Evolutionary conservation across 2,329 filamentous ascomycete species (phyloP).

Genomic region (Pleomassaria siparia): DNA sequence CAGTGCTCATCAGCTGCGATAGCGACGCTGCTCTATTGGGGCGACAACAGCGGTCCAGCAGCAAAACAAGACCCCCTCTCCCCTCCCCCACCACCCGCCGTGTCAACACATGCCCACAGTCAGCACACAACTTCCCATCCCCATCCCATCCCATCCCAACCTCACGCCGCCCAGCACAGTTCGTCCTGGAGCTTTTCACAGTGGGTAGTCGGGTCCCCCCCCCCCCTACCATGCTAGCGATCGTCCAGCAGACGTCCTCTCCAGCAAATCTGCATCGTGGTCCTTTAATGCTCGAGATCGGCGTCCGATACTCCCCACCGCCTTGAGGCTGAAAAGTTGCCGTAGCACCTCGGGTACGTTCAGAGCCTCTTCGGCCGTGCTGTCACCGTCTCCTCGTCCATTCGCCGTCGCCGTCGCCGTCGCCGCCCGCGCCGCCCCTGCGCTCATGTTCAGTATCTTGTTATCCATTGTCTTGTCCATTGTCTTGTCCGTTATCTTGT

Average conservation of each 20-base stretch:
- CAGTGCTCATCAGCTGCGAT: neutral
- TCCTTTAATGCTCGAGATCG: constrained; percentile 32
- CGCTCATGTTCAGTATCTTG: constrained; percentile 12
- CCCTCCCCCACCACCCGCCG: constrained; percentile 10
- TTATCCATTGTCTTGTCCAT: constrained; percentile 14
- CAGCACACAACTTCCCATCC: neutral
- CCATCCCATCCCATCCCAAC: neutral
- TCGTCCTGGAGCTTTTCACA: constrained; percentile 5
- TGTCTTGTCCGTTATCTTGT: too few species aligned
- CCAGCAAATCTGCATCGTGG: constrained; percentile 21
- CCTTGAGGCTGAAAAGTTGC: constrained; percentile 40
- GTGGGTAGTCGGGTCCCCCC: constrained; percentile 11
- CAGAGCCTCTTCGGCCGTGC: constrained; percentile 35
- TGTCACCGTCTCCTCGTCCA: too few species aligned
- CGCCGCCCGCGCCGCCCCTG: constrained; percentile 14
- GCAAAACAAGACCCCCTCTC: too few species aligned
- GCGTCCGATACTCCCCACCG: constrained; percentile 36
- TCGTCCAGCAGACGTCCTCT: constrained; percentile 11
- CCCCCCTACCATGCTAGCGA: constrained; percentile 23
- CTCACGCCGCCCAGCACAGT: neutral
- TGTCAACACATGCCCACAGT: neutral
- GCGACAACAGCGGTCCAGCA: neutral
- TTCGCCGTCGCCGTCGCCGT: too few species aligned
- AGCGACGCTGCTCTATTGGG: constrained; percentile 1
- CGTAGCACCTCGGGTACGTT: constrained; percentile 44